Base-by-base conservation (phyloP, 345 rosid genomes). In the Lepidium sativum region DNA sequence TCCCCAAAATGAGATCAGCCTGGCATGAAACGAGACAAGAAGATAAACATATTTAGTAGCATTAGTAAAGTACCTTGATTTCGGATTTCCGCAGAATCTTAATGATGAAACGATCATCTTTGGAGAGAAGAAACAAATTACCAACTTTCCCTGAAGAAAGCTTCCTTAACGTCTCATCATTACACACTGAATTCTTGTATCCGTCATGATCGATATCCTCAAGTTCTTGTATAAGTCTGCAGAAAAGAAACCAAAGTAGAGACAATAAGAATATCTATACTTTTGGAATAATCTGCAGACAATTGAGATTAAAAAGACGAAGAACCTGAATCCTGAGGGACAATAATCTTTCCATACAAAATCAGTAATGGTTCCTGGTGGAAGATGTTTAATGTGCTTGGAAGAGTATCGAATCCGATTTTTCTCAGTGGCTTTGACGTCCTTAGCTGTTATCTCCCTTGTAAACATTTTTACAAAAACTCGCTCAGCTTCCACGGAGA, bases 311-410 rank as follows among this genome's bases (percentile, higher is more conserved):
- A 15, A 21, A 9, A 3, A 67, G 15, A 1, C 1, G 6, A 70
- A 2, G 17, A 14, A 84, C 86, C 87, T 81, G 78, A 82, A 86
- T 33, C 80, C 80, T 37, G 69, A 71, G 14, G 94, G 82, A 54
- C 75, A 81, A 40, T 84, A 86, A 74, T 82, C 80, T 9, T 75
- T 82, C 80, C 84, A 77, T 65, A 58, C 78, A 47, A 80, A 78
- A 31, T 81, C 78, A 25, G 79, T 73, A 56, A 72, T 17, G 7
- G 65, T 43, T 31, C 75, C 72, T 0, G 77, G 71, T 1, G 79
- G 83, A 39, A 63, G 54, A 56, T 70, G 63, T 38, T 67, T 53
- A 6, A 68, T 42, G 41, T 70, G 73, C 21, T 44, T 57, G 1
- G 52, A 52, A 52, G 81, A 63, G 72, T 75, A 73, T 33, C 54